Conservation (phyloP, 2,329 filamentous ascomycete species). For the Arthrobotrys pseudoclavata region DNA sequence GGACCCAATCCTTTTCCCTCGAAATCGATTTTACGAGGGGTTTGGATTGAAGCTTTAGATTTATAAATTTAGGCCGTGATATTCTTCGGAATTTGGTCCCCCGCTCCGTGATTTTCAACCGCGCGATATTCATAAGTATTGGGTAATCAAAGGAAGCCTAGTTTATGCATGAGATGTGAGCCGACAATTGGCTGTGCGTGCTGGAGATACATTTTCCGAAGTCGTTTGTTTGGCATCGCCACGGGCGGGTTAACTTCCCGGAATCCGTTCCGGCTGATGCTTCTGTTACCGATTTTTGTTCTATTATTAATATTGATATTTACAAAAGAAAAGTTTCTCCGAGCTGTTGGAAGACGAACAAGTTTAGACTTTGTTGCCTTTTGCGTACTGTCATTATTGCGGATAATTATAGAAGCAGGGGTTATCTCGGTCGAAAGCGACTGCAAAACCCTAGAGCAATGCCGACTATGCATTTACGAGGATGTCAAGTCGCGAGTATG, state of each 20-base stretch:
- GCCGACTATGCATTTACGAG: background rate
- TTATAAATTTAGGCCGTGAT: conserved; percentile 5
- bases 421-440: background rate
- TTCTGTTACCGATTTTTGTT: background rate
- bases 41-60: conserved; percentile 1
- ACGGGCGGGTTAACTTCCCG: background rate
- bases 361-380: no score
- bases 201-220: no score
- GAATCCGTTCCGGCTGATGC: conserved; percentile 1
- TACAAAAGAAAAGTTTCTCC: conserved; percentile 3
- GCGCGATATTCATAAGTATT: background rate
- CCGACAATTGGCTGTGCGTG: background rate
- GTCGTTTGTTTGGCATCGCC: background rate
- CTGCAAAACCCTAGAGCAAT: background rate
- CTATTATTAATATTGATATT: no score
- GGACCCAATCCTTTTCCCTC: background rate
- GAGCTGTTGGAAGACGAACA: background rate
- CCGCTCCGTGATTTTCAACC: background rate
- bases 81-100: background rate
- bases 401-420: conserved; percentile 12
- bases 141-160: background rate
- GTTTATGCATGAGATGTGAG: background rate
- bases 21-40: background rate
- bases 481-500: background rate
- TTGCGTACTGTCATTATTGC: background rate